Conservation (phyloP, 495 filamentous ascomycete species). For the Podospora comata region DNA sequence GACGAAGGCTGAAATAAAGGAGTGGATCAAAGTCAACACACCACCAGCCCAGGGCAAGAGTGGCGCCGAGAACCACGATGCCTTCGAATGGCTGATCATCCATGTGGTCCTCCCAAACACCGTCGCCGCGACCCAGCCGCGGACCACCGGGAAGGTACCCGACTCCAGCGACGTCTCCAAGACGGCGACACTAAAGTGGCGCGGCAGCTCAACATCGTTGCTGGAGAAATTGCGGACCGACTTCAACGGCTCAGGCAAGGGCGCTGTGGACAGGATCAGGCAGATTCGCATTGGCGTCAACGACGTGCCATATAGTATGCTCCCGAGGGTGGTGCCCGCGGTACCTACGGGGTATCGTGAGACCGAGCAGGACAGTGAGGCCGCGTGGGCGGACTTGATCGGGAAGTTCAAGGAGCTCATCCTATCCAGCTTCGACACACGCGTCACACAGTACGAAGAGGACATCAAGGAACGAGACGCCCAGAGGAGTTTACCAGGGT, state of each 20-base stretch:
- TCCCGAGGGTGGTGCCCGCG: conserved; percentile 54
- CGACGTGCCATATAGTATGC: conserved; percentile 55
- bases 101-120: conserved; percentile 86
- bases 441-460: conserved; percentile 93
- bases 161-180: conserved; percentile 44
- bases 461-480: conserved; percentile 92
- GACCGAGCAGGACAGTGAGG: conserved; percentile 64
- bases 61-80: conserved; percentile 77
- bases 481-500: conserved; percentile 83
- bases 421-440: conserved; percentile 81
- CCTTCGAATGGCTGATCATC: conserved; percentile 93
- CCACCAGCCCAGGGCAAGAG: conserved; percentile 50
- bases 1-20: conserved; percentile 71
- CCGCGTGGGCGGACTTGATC: conserved; percentile 77
- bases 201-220: conserved; percentile 71
- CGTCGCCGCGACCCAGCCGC: conserved; percentile 65
- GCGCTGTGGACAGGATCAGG: conserved; percentile 70
- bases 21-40: conserved; percentile 84
- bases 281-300: conserved; percentile 75
- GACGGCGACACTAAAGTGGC: conserved; percentile 61
- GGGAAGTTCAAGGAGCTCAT: conserved; percentile 84
- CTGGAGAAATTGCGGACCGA: conserved; percentile 88
- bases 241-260: conserved; percentile 84
- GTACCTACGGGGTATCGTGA: conserved; percentile 59
- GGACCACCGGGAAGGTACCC: conserved; percentile 39